Conservation (phyloP, 768 basidiomycete species). For the Leucosporidium scottii region DNA sequence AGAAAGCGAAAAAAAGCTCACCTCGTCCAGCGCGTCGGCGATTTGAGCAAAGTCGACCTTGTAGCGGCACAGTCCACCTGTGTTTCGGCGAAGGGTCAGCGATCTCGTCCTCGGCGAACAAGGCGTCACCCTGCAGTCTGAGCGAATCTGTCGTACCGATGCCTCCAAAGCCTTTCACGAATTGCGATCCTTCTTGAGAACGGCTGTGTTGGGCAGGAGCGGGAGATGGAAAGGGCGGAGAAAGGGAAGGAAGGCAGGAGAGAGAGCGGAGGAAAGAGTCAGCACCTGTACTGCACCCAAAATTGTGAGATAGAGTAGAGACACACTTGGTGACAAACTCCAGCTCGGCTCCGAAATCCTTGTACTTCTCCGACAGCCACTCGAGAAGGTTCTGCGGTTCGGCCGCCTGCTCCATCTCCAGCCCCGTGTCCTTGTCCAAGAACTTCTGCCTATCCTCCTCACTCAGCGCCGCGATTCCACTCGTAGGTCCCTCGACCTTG, state of each 20-base stretch:
- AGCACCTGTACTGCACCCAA: no score
- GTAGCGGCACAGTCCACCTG: constrained; percentile 68
- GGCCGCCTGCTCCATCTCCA: constrained; percentile 83
- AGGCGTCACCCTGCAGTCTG: background rate
- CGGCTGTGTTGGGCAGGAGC: no score
- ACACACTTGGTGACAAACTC: constrained; percentile 46
- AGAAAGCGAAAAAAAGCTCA: background rate
- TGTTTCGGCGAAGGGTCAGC: background rate
- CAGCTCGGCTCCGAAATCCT: constrained; percentile 89
- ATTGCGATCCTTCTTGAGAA: constrained; percentile 93
- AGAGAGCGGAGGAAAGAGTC: background rate
- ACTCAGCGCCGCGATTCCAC: constrained; percentile 32
- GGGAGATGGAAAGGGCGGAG: background rate
- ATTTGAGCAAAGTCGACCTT: constrained; percentile 93
- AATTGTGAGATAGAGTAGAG: background rate
- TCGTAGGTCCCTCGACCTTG: constrained; percentile 14
- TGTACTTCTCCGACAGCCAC: constrained; percentile 99
- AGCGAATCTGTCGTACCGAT: constrained; percentile 66
- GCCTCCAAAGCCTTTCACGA: constrained; percentile 96
- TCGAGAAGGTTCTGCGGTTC: constrained; percentile 87
- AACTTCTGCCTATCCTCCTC: constrained; percentile 94
- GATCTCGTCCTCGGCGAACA: background rate
- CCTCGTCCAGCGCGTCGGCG: constrained; percentile 43
- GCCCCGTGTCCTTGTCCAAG: constrained; percentile 83
- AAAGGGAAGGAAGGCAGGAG: no score